Evolutionary conservation across 2,329 filamentous ascomycete genomes (phyloP).

Genomic region (Sclerotinia trifoliorum): DNA sequence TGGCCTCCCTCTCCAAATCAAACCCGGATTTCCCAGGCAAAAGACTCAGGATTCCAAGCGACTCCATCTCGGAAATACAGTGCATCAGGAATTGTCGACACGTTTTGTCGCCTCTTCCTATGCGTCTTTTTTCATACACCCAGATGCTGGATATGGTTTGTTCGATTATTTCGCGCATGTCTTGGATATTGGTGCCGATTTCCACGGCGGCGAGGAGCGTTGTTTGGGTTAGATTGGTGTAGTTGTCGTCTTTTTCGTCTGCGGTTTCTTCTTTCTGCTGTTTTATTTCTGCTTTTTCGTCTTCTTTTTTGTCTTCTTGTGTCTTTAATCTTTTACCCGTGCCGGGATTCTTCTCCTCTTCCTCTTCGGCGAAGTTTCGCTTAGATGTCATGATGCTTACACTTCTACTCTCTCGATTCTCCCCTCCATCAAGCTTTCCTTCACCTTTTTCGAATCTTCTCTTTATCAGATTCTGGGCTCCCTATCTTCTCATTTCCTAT

Average conservation of each 20-base stretch:
- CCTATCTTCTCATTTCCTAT: no score
- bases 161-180: background rate
- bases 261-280: background rate
- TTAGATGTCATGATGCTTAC: no score
- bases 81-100: background rate
- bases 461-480: no score
- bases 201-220: background rate
- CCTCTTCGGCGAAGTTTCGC: no score
- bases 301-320: background rate
- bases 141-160: background rate
- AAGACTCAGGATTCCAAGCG: background rate
- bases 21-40: background rate
- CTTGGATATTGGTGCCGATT: background rate
- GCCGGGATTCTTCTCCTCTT: no score
- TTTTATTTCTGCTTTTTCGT: background rate
- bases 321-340: no score
- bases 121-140: background rate
- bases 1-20: background rate
- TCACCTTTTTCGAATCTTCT: no score
- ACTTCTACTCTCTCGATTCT: no score
- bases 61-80: background rate
- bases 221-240: background rate
- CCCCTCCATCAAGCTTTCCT: no score
- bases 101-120: background rate
- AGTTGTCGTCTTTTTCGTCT: background rate